phyloP scores from a whole-genome alignment of 2,329 filamentous ascomycete species.

The Colletotrichum sp. region DNA sequence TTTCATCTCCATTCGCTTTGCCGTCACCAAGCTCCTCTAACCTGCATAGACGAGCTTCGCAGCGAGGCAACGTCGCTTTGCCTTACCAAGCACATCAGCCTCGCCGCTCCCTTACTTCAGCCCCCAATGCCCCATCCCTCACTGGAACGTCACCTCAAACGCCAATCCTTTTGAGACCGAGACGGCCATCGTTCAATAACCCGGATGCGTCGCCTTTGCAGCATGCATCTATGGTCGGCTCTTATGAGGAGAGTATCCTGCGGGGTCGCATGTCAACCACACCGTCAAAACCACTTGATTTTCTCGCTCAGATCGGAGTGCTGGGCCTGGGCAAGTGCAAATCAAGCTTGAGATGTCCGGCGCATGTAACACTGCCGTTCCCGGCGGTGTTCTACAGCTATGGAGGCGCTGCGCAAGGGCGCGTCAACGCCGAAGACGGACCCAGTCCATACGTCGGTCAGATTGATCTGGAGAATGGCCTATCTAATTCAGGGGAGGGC shows the following conservation, averaged over 20 bases:
- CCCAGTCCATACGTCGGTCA: slow-evolving; percentile 96
- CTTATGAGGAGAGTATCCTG: slow-evolving; percentile 96
- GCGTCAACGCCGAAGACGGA: slow-evolving; percentile 75
- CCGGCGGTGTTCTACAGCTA: slow-evolving; percentile 98
- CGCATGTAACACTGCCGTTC: slow-evolving; percentile 90
- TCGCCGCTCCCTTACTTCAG: slow-evolving; percentile 73
- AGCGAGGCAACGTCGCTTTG: slow-evolving; percentile 64
- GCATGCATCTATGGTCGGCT: slow-evolving; percentile 95
- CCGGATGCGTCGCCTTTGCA: slow-evolving; percentile 80
- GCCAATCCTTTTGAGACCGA: slow-evolving; percentile 55
- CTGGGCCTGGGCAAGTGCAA: slow-evolving; percentile 90
- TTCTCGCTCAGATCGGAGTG: slow-evolving; percentile 94
- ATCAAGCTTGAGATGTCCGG: slow-evolving; percentile 80
- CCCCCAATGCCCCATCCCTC: slow-evolving; percentile 46
- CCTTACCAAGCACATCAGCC: slow-evolving; percentile 83
- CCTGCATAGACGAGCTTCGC: slow-evolving; percentile 28
- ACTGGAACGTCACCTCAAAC: slow-evolving; percentile 53
- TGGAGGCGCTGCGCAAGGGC: slow-evolving; percentile 67
- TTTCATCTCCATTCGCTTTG: slow-evolving; percentile 47
- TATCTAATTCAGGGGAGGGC: slow-evolving; percentile 59
- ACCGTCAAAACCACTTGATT: slow-evolving; percentile 90
- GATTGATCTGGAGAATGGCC: slow-evolving; percentile 85
- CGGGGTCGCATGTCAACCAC: slow-evolving; percentile 96
- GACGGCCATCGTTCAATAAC: slow-evolving; percentile 70
- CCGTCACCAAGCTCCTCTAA: slow-evolving; percentile 38